phyloP scores from a whole-genome alignment of 495 filamentous ascomycete genomes.

The Daldinia bambusicola region DNA sequence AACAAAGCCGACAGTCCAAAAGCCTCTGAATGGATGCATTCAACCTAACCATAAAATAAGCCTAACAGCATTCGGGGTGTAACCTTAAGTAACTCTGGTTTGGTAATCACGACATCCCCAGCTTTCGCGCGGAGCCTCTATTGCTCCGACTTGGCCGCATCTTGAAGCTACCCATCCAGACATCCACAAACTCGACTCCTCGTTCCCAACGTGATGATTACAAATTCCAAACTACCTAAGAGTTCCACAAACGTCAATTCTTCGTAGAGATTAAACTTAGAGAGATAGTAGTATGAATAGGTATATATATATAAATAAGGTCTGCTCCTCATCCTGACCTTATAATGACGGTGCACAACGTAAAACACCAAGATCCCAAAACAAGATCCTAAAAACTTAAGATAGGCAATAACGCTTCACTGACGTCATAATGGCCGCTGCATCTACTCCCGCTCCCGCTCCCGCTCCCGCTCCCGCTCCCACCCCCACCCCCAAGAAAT shows the following conservation, averaged over 20 bases:
- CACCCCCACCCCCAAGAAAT: slow-evolving; percentile 28
- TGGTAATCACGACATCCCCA: background rate
- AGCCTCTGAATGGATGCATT: background rate
- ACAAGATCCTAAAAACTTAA: background rate
- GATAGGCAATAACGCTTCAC: background rate
- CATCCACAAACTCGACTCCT: background rate
- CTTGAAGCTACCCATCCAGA: background rate
- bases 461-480: too few relatives aligned
- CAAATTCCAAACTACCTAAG: background rate
- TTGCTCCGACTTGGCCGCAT: slow-evolving; percentile 17
- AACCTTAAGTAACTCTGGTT: background rate
- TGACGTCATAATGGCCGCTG: slow-evolving; percentile 18
- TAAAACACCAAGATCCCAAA: background rate
- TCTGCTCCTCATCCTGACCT: background rate
- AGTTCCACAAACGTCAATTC: background rate
- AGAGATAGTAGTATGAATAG: background rate
- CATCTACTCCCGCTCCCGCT: too few relatives aligned
- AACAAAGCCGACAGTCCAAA: too few relatives aligned
- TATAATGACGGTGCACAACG: background rate
- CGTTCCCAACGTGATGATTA: background rate
- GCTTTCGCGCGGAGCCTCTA: slow-evolving; percentile 13
- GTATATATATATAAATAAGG: background rate
- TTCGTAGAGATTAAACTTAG: background rate
- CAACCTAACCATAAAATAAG: background rate
- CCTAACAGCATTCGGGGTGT: background rate